Conservation (phyloP, 2,329 filamentous ascomycete species). For the Colletotrichum horii region DNA sequence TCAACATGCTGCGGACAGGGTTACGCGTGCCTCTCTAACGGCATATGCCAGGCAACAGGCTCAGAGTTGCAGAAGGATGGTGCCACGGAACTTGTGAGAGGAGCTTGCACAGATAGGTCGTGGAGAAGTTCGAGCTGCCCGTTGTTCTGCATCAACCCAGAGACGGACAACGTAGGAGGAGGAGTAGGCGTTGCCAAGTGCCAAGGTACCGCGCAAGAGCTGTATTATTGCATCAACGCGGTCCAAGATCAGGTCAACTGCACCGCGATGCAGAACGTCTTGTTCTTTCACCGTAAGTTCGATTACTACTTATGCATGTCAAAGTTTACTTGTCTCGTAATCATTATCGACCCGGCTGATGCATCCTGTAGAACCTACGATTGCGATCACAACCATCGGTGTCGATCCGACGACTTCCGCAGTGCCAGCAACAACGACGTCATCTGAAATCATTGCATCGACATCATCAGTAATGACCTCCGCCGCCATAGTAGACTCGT, state of each 20-base stretch:
- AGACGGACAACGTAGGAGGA: slow-evolving; percentile 22
- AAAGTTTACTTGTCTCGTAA: rapidly evolving
- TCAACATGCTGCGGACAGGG: slow-evolving; percentile 39
- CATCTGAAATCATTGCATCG: not conserved
- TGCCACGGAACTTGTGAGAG: slow-evolving; percentile 31
- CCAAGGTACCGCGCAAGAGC: not conserved
- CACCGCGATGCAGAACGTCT: slow-evolving; percentile 8
- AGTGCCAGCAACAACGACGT: not conserved
- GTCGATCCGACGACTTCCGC: not conserved
- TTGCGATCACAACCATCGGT: slow-evolving; percentile 1
- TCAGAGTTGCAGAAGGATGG: slow-evolving; percentile 25
- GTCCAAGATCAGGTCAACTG: not conserved
- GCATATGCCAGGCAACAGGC: slow-evolving; percentile 34
- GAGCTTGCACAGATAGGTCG: slow-evolving; percentile 36
- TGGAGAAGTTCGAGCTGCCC: slow-evolving; percentile 37
- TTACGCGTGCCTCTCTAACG: slow-evolving; percentile 39
- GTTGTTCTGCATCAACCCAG: slow-evolving; percentile 34
- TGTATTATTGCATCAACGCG: slow-evolving; percentile 31
- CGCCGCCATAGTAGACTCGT: not conserved
- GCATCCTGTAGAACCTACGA: not conserved
- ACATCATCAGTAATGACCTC: not conserved
- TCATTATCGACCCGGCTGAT: rapidly evolving
- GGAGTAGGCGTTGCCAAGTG: slow-evolving; percentile 27
- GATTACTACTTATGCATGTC: rapidly evolving
- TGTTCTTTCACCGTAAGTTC: slow-evolving; percentile 23